Evolutionary conservation across 306 rosid species (phyloP).

Genomic region (Luffa acutangula): DNA sequence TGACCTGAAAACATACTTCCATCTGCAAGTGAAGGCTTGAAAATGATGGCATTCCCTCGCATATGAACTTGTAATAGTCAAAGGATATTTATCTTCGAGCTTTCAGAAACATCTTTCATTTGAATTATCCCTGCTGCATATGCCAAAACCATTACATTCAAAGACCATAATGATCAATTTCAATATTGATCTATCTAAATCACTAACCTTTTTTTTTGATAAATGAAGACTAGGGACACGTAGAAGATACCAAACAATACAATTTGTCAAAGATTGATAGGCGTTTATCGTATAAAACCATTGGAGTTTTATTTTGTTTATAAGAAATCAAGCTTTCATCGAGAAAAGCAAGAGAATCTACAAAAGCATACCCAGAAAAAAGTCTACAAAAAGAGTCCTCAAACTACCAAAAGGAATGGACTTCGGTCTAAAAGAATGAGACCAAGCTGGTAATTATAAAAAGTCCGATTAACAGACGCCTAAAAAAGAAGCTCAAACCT

Average conservation of each 20-base stretch:
- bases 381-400: neutral
- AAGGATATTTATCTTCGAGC: neutral
- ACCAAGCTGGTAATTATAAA: no score
- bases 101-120: neutral
- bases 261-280: neutral
- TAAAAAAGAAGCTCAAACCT: no score
- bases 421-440: no score
- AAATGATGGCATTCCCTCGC: neutral
- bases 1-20: neutral
- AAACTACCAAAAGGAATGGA: neutral
- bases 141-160: neutral
- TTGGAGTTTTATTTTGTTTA: no score
- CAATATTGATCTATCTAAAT: neutral
- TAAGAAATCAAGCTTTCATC: no score
- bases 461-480: no score
- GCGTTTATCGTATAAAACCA: no score
- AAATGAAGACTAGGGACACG: neutral
- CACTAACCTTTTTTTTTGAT: neutral
- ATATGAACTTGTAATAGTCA: neutral
- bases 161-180: neutral
- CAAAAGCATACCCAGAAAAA: neutral
- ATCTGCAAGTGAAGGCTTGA: neutral
- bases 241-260: neutral
- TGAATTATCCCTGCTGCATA: neutral
- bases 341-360: no score